These are phyloP conservation scores for Verbena officinalis DNA, from an alignment of 257 asterid genomes.

Conservation along the genomic window DNA sequence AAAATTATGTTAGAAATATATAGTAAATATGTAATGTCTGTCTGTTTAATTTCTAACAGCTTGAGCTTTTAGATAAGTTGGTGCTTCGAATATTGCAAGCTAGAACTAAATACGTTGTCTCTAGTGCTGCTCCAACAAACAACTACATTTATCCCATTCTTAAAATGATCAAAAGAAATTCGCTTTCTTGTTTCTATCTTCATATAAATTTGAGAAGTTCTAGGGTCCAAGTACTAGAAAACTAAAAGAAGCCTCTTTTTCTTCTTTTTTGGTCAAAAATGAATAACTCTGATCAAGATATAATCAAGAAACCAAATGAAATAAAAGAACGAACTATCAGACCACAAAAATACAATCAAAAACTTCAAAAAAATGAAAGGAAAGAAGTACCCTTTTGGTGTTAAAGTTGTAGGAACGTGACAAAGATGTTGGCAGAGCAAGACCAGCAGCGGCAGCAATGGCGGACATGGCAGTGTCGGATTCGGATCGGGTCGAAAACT, in stretches of 20 bases:
- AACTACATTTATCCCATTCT: neutral
- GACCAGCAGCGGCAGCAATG: constrained; percentile 86
- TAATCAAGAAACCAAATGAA: neutral
- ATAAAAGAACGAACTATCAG: neutral
- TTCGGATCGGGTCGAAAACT: constrained; percentile 32
- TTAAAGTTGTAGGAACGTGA: constrained; percentile 52
- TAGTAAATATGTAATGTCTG: neutral
- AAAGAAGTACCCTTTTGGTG: constrained; percentile 57
- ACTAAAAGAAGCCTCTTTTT: no score
- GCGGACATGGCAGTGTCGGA: constrained; percentile 70
- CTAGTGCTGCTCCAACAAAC: no score
- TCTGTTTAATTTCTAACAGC: neutral
- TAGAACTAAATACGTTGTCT: no score
- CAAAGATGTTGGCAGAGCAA: constrained; percentile 67
- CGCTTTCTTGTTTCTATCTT: no score
- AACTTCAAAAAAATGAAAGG: neutral
- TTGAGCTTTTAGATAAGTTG: neutral
- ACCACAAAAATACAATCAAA: neutral
- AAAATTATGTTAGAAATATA: neutral
- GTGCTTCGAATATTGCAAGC: no score
- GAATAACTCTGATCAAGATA: constrained; percentile 4
- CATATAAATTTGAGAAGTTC: neutral
- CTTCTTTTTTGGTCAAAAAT: no score
- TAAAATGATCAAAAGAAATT: no score
- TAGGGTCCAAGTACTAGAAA: neutral